A percentile compares a stretch with the other conserved stretches of the same genome.
Evolutionary conservation across 2,329 filamentous ascomycete genomes (phyloP).

Genomic region (Ophiosphaerella korrae): DNA sequence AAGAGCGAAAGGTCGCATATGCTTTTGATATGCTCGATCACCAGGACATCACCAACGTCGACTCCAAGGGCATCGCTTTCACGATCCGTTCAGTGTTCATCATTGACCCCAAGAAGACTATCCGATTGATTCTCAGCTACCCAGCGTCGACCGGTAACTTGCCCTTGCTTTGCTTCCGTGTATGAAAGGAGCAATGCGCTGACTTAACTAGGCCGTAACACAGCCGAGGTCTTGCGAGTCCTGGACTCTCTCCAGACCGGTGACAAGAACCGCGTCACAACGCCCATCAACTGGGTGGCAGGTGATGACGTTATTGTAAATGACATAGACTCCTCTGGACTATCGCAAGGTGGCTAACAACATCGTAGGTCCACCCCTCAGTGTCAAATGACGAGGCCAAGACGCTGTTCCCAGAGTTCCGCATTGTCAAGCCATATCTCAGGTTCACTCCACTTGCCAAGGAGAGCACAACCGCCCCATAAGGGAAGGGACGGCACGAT

Average conservation of each 20-base stretch:
- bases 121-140: conserved; percentile 66
- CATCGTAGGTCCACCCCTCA: conserved; percentile 64
- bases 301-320: too few relatives aligned
- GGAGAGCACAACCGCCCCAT: conserved; percentile 59
- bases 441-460: conserved; percentile 64
- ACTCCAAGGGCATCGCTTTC: conserved; percentile 62
- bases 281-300: conserved; percentile 66
- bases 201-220: conserved; percentile 51
- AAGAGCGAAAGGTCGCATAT: conserved; percentile 58
- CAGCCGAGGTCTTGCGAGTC: conserved; percentile 58
- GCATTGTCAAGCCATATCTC: conserved; percentile 67
- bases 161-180: too few relatives aligned
- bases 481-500: not conserved
- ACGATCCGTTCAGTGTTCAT: conserved; percentile 69
- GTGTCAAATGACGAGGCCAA: conserved; percentile 64
- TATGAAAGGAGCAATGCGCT: too few relatives aligned
- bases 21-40: conserved; percentile 60
- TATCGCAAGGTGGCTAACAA: conserved; percentile 64
- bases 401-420: conserved; percentile 64
- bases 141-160: conserved; percentile 59
- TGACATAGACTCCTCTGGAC: not conserved
- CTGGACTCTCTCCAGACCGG: conserved; percentile 61
- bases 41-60: conserved; percentile 64
- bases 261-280: conserved; percentile 65
- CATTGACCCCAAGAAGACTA: conserved; percentile 69